Conservation (phyloP, 2,329 filamentous ascomycete genomes). For the Trichoderma pleuroti region DNA sequence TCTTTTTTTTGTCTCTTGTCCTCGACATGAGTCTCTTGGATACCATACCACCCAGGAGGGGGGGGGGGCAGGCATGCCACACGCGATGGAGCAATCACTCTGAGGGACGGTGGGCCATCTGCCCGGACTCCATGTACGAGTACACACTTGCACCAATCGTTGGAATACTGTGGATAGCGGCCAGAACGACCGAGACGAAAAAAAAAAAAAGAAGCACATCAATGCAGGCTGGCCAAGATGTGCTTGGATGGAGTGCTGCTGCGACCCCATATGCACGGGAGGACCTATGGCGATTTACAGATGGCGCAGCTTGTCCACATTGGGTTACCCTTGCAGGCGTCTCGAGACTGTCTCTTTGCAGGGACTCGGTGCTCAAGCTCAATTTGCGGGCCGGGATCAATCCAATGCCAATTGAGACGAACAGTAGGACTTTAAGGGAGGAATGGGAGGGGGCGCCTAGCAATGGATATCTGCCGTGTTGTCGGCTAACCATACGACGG, state of each 20-base stretch:
- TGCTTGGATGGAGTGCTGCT: neutral
- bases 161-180: neutral
- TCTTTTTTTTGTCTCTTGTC: neutral
- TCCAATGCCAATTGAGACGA: neutral
- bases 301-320: neutral
- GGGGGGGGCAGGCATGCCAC: neutral
- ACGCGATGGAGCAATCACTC: neutral
- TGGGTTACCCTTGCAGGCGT: conserved; percentile 1
- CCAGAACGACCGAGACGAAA: neutral
- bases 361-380: neutral
- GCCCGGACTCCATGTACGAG: neutral
- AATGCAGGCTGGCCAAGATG: conserved; percentile 1
- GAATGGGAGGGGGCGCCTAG: neutral
- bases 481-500: conserved; percentile 7
- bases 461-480: conserved; percentile 1
- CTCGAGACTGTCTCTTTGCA: neutral
- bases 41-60: neutral
- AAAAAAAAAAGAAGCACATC: neutral
- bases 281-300: neutral
- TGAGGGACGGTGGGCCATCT: neutral
- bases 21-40: neutral
- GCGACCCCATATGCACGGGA: neutral
- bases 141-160: neutral
- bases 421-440: conserved; percentile 1
- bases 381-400: neutral